Evolutionary conservation across 352 stramenopile genomes (phyloP).

Genomic region (Pythium dissimile): DNA sequence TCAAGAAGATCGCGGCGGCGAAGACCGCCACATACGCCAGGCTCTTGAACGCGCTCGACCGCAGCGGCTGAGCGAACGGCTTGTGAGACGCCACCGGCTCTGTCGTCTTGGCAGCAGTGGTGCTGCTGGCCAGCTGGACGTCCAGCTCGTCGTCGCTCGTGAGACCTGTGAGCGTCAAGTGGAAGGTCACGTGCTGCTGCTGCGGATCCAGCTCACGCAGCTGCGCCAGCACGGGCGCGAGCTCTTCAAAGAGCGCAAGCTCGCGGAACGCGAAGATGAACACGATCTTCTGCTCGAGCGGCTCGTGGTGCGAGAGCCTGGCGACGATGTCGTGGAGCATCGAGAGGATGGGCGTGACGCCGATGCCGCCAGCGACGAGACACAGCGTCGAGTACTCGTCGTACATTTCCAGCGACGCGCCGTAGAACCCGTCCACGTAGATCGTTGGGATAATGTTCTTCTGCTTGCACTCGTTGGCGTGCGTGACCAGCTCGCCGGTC

Average conservation of each 20-base stretch:
- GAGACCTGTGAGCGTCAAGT: slow-evolving; percentile 24
- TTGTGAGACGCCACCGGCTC: background rate
- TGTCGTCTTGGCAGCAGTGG: slow-evolving; percentile 17
- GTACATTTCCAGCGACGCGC: slow-evolving; percentile 32
- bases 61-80: slow-evolving; percentile 22
- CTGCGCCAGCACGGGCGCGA: slow-evolving; percentile 23
- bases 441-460: slow-evolving; percentile 25
- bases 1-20: background rate
- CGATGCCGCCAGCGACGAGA: slow-evolving; percentile 36
- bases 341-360: slow-evolving; percentile 34
- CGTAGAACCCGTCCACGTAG: slow-evolving; percentile 49
- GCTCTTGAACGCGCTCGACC: slow-evolving; percentile 2
- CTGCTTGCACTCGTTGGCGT: slow-evolving; percentile 32
- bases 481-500: slow-evolving; percentile 26
- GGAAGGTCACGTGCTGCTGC: slow-evolving; percentile 19
- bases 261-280: slow-evolving; percentile 50
- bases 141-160: slow-evolving; percentile 13
- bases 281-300: slow-evolving; percentile 20
- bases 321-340: slow-evolving; percentile 39
- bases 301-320: slow-evolving; percentile 14
- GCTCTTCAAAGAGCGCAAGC: slow-evolving; percentile 31
- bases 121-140: background rate
- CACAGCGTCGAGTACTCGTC: slow-evolving; percentile 35
- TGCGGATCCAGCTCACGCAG: slow-evolving; percentile 34
- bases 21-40: slow-evolving; percentile 6